Percentiles rank a stretch among this genome's conserved stretches.
Evolutionary conservation across 2,329 filamentous ascomycete genomes (phyloP).

Genomic region (Plectosphaerella plurivora): DNA sequence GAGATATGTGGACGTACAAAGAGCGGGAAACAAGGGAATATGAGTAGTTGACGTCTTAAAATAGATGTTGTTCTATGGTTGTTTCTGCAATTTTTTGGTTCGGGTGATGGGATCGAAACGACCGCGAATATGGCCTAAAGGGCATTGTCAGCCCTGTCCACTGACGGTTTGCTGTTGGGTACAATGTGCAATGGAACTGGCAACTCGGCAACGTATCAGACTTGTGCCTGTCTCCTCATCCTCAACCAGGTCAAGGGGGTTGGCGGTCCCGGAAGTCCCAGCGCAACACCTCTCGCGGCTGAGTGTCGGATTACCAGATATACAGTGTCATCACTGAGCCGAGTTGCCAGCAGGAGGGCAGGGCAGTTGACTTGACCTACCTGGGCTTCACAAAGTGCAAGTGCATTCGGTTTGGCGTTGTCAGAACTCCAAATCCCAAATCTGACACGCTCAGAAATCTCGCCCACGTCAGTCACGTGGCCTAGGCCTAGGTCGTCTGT

Average conservation of each 20-base stretch:
- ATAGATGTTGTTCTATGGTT: background rate
- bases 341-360: too few species aligned
- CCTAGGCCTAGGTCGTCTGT: constrained; percentile 31
- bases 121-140: background rate
- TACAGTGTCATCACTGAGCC: constrained; percentile 1
- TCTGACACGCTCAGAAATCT: background rate
- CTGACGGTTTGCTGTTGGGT: too few species aligned
- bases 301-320: constrained; percentile 14
- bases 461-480: too few species aligned
- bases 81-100: background rate
- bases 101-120: too few species aligned
- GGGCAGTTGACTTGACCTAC: background rate
- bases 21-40: background rate
- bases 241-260: constrained; percentile 10
- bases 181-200: too few species aligned
- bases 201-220: constrained; percentile 5
- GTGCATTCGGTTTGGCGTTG: background rate
- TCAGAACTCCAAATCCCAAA: background rate
- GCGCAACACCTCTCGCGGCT: constrained; percentile 8
- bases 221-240: constrained; percentile 11
- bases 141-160: background rate
- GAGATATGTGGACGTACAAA: constrained; percentile 9
- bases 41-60: background rate
- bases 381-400: background rate
- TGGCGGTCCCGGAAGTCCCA: background rate